A percentile compares a stretch with the other conserved stretches of the same genome.
Conservation (phyloP, 331 rosid genomes). For the Pyracantha coccinea region DNA sequence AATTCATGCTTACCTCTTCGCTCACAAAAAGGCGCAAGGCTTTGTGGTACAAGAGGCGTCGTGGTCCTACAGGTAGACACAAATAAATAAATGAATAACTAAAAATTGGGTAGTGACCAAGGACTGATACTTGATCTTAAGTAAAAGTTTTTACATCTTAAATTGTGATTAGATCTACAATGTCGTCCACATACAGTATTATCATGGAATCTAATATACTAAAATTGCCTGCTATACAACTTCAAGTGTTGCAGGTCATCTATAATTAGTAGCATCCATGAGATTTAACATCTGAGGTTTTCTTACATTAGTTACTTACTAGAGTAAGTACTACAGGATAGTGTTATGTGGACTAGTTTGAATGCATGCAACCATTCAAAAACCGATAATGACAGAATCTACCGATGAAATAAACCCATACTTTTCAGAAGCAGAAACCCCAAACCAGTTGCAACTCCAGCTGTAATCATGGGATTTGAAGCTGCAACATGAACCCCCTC, state of each 20-base stretch:
- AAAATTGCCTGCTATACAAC: neutral
- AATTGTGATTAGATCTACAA: neutral
- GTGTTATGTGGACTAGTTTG: neutral
- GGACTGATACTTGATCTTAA: neutral
- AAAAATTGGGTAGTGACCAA: slow-evolving; percentile 8
- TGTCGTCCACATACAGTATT: neutral
- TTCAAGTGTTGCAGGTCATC: neutral
- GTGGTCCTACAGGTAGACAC: slow-evolving; percentile 51
- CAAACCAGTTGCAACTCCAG: slow-evolving; percentile 57
- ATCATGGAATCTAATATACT: neutral
- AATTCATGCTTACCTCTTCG: slow-evolving; percentile 59
- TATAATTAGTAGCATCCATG: neutral
- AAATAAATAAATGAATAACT: slow-evolving; percentile 7
- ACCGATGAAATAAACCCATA: slow-evolving; percentile 19
- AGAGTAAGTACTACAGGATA: neutral
- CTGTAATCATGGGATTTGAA: slow-evolving; percentile 60
- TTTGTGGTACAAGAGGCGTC: slow-evolving; percentile 59
- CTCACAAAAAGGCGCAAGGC: slow-evolving; percentile 57
- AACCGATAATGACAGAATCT: neutral
- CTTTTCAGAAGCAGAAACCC: slow-evolving; percentile 57
- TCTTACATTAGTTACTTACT: neutral
- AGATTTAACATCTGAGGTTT: neutral
- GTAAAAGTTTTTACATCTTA: neutral
- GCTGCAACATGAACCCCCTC: slow-evolving; percentile 65
- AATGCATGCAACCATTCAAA: neutral